These are phyloP conservation scores for Lactarius psammicola DNA, from an alignment of 768 basidiomycete species.

Conservation along the genomic window DNA sequence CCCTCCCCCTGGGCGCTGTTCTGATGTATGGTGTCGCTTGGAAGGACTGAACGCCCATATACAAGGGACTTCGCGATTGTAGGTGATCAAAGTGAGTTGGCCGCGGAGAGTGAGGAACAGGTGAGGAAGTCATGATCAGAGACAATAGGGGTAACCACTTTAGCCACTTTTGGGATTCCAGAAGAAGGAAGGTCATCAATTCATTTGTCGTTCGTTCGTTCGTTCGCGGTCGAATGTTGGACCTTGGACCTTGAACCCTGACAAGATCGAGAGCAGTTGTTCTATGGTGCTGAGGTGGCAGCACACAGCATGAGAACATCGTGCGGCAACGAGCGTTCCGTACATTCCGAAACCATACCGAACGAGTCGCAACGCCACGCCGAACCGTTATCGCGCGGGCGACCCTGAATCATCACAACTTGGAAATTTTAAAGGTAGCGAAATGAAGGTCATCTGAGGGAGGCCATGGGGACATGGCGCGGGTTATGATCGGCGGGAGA, in stretches of 20 bases:
- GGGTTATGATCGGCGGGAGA: not conserved
- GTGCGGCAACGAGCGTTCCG: not conserved
- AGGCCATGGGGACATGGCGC: not conserved
- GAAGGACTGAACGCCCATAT: not conserved
- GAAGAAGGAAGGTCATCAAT: not conserved
- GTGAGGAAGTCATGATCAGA: not conserved
- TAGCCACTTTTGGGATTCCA: not conserved
- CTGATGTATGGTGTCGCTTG: not conserved
- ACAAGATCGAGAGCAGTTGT: not conserved
- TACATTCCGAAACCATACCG: not conserved
- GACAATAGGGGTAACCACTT: not conserved
- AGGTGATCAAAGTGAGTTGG: not conserved
- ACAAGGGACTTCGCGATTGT: not conserved
- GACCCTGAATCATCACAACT: not conserved
- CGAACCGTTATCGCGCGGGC: not conserved
- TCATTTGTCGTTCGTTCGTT: not conserved
- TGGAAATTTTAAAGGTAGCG: not conserved
- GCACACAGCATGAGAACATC: not conserved
- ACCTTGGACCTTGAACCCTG: not conserved
- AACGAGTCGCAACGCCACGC: not conserved
- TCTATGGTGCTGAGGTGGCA: not conserved
- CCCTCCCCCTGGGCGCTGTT: slow-evolving; percentile 11
- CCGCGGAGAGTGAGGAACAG: not conserved
- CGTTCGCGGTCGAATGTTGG: too few relatives aligned
- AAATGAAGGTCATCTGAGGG: not conserved